Conservation (phyloP, 768 basidiomycete genomes). For the Candolleomyces eurysporus region DNA sequence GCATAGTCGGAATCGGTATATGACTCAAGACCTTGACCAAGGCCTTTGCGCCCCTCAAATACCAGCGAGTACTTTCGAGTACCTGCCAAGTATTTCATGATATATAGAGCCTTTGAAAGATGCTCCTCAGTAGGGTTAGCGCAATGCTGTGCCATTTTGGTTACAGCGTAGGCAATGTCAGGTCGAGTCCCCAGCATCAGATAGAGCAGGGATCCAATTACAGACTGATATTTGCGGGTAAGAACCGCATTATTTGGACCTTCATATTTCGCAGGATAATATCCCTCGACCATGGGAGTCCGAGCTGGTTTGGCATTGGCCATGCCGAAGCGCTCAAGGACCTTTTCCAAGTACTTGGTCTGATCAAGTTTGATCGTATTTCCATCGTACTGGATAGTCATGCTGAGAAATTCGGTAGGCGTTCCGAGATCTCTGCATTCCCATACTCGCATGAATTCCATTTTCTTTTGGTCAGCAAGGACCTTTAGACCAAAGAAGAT, state of each 20-base stretch:
- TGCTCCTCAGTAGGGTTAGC: conserved; percentile 9
- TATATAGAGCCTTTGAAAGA: neutral
- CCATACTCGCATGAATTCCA: conserved; percentile 18
- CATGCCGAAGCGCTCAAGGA: conserved; percentile 1
- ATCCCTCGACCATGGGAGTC: conserved; percentile 5
- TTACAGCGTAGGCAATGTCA: conserved; percentile 15
- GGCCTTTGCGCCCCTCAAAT: neutral
- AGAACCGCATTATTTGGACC: neutral
- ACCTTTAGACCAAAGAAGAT: conserved; percentile 1
- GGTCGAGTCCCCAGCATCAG: conserved; percentile 15
- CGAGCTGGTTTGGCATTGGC: neutral
- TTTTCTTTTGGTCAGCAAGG: conserved; percentile 4
- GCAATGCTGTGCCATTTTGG: conserved; percentile 8
- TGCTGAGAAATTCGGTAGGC: conserved; percentile 17
- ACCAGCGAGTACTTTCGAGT: conserved; percentile 6
- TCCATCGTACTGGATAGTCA: conserved; percentile 9
- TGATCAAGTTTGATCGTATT: conserved; percentile 16
- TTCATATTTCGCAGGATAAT: neutral
- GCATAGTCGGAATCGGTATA: conserved; percentile 11
- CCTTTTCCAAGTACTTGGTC: conserved; percentile 8
- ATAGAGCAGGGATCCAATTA: conserved; percentile 15
- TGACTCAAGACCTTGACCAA: neutral
- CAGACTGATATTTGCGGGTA: neutral
- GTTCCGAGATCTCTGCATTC: conserved; percentile 21
- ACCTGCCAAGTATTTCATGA: conserved; percentile 3